phyloP scores from a whole-genome alignment of 1,284 basidiomycete species.

The Leccinum subspadiceum region DNA sequence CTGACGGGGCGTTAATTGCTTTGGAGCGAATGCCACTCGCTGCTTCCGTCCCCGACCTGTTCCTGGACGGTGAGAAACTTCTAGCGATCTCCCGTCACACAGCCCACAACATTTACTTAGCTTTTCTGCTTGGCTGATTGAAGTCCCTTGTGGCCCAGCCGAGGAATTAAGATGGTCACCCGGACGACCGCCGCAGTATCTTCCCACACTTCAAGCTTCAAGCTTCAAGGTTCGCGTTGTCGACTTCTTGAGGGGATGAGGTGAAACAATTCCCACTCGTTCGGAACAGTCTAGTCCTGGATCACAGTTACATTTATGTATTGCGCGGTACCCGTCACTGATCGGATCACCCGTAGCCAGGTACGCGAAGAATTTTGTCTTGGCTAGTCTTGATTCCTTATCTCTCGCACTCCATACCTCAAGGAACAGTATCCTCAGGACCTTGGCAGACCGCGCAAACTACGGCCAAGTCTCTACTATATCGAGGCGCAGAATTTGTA shows the following conservation, averaged over 20 bases:
- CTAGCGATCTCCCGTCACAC: not conserved
- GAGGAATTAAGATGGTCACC: not conserved
- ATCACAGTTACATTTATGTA: not conserved
- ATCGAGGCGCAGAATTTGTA: not conserved
- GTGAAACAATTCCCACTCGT: not conserved
- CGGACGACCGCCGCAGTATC: not conserved
- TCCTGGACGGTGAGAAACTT: not conserved
- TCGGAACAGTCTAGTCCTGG: not conserved
- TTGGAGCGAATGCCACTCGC: not conserved
- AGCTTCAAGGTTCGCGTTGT: not conserved
- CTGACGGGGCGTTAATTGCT: not conserved
- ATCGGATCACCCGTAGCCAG: not conserved
- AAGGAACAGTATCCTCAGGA: not conserved
- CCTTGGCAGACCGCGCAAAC: not conserved
- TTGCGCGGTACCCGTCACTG: too few relatives aligned
- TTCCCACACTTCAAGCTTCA: not conserved
- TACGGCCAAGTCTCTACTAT: not conserved
- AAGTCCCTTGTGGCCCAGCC: not conserved
- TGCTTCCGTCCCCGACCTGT: not conserved
- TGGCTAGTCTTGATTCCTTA: not conserved
- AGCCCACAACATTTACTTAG: too few relatives aligned
- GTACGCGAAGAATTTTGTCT: not conserved
- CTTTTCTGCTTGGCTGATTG: too few relatives aligned
- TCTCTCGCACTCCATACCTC: not conserved
- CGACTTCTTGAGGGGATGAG: not conserved